Percentiles rank a stretch among this genome's conserved stretches.
These are phyloP conservation scores for Hippophae tibetana DNA, from an alignment of 306 rosid genomes.

Conservation along the genomic window DNA sequence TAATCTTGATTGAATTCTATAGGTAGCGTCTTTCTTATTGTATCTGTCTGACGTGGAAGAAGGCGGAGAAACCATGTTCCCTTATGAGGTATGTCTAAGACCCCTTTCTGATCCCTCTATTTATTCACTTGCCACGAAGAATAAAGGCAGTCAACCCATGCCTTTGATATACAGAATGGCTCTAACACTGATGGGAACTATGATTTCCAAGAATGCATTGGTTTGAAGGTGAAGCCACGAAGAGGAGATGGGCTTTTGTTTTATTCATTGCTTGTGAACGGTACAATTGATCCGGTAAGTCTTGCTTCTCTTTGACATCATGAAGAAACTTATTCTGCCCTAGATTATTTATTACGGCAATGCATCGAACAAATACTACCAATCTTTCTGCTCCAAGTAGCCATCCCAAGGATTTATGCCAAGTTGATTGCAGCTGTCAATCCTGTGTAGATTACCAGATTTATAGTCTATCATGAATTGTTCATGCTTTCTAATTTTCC, in stretches of 20 bases:
- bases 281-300: slow-evolving; percentile 46
- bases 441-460: too few relatives aligned
- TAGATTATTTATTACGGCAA: too few relatives aligned
- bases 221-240: slow-evolving; percentile 56
- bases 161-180: slow-evolving; percentile 33
- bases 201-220: slow-evolving; percentile 46
- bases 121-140: slow-evolving; percentile 2
- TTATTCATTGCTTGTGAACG: slow-evolving; percentile 48
- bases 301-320: neutral
- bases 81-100: slow-evolving; percentile 41
- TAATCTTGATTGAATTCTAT: neutral
- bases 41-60: slow-evolving; percentile 52
- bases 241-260: slow-evolving; percentile 60
- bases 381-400: too few relatives aligned
- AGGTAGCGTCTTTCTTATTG: slow-evolving; percentile 63
- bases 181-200: slow-evolving; percentile 19
- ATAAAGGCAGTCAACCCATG: slow-evolving; percentile 4
- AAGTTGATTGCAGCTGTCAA: too few relatives aligned
- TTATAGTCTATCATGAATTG: too few relatives aligned
- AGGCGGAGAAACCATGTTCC: slow-evolving; percentile 73
- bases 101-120: neutral
- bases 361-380: too few relatives aligned
- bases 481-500: too few relatives aligned
- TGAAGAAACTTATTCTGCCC: too few relatives aligned
- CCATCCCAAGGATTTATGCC: too few relatives aligned